Base-by-base conservation (phyloP, 352 stramenopile genomes). In the Pythium volutum region DNA sequence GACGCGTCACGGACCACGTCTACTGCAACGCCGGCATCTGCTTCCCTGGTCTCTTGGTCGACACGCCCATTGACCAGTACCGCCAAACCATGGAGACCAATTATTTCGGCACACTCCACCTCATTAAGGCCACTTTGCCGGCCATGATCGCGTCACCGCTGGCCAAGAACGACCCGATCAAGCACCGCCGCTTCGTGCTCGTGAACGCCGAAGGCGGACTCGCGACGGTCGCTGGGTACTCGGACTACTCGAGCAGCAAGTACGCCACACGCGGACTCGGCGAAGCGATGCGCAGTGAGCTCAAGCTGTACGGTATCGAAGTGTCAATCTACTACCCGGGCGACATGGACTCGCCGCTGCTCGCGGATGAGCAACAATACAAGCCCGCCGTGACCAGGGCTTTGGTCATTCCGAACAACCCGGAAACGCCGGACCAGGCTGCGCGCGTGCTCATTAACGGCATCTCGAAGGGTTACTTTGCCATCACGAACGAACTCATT, bases 241-340 rank as follows among this genome's bases (percentile, higher is more conserved):
- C 84, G 23, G 77, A 83, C 0, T 98, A 97, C 71, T 80, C 73
- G 48, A 84, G 90, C 3, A 86, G 85, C 27, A 98, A 98, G 67
- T 96, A 84, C 69, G 96, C 91, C 4, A 53, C 98, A n/a, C 76
- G 89, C 11, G 94, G 90, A 36, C 81, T 98, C 59, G 88, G 92
- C 3, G 93, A 98, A 48, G 77, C 78, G 22, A 73, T 98, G 25
- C 78, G 75, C 41, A 88, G 81, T 38, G 75, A 91, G 55, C 45
- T 94, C 33, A 55, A 77, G 39, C 52, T 86, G 26, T 91, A 87
- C 65, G 80, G 79, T 31, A 88, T 96, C 12, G 80, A 72, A 20
- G 69, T 98, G 31, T 80, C 78, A 47, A 71, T 98, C 33, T 91
- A 88, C 14, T 98, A 93, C 72, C 93, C 93, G 33, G 91, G 91